Base-by-base conservation (phyloP, 2,329 filamentous ascomycete genomes). In the Phyllosticta ampelicida region DNA sequence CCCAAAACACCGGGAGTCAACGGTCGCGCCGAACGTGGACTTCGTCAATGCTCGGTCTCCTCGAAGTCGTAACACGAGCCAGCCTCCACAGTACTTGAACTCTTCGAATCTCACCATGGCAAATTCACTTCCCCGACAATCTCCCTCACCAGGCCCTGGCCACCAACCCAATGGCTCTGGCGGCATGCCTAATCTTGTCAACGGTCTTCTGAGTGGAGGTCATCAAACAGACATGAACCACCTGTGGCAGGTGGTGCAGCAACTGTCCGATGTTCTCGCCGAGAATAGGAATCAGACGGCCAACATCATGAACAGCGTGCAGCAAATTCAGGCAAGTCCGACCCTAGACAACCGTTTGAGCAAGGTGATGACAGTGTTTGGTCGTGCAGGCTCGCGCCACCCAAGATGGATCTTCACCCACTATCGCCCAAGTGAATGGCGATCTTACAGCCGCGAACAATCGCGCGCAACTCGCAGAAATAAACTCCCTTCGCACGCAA, bases 211-310 rank as follows among this genome's bases (percentile, higher is more conserved):
- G 9, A 68, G 65, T 26, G 70, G 71, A 6, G 72, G 72, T 51
- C 72, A 73, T 55, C 72, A 74, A 63, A 73, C 70, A 13, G 72
- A 74, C 57, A 73, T 74, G 71, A 74, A 74, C 59, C 67, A 73
- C 60, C 65, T 74, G 21, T 74, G 71, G 72, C 65, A 65, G 29
- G 68, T 73, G 30, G 70, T 74, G 44, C 70, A 74, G 64, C 69
- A 73, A 64, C 63, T 74, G 55, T 70, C 67, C 57, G 67, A 71
- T 60, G 60, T 72, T 55, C 64, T 74, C 30, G 70, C 73, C 56
- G 71, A 73, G 58, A 74, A 74, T 60, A 66, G 71, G 49, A 68
- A 66, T 36, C 70, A 73, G 58, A 72, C 70, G 20, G 62, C 63
- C 60, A 66, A 67, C 2, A 71, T 74, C 23, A 65, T 73, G 50